phyloP scores from a whole-genome alignment of 768 basidiomycete species.

The Rhizopogon vesiculosus region DNA sequence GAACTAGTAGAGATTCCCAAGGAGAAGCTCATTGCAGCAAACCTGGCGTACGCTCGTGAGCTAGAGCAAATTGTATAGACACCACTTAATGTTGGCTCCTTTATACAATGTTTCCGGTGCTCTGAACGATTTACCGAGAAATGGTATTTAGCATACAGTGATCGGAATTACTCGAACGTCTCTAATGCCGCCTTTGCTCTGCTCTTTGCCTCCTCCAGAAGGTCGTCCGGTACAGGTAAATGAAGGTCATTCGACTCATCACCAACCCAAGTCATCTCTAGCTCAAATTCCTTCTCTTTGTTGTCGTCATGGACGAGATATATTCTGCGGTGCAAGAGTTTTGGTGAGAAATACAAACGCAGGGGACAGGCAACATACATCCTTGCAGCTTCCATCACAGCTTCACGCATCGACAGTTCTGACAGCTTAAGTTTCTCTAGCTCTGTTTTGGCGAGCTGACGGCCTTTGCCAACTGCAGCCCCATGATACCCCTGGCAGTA shows the following conservation, averaged over 20 bases:
- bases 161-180: conserved; percentile 43
- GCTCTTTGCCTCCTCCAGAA: conserved; percentile 79
- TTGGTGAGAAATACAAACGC: background rate
- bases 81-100: conserved; percentile 4
- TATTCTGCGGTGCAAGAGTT: conserved; percentile 52
- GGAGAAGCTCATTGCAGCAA: conserved; percentile 73
- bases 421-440: conserved; percentile 91
- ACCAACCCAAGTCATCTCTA: conserved; percentile 97
- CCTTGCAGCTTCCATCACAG: conserved; percentile 88
- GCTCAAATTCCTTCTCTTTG: conserved; percentile 97
- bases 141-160: conserved; percentile 16
- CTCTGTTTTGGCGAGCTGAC: conserved; percentile 96
- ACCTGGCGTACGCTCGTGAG: conserved; percentile 78
- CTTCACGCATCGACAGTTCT: conserved; percentile 77
- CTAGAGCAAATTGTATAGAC: conserved; percentile 85
- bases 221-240: conserved; percentile 77
- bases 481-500: conserved; percentile 81
- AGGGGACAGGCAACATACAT: conserved; percentile 57
- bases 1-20: conserved; percentile 85
- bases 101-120: background rate
- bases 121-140: background rate
- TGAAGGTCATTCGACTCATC: conserved; percentile 79
- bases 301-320: conserved; percentile 97
- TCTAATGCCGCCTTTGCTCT: conserved; percentile 86
- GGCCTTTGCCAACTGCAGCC: conserved; percentile 97